Evolutionary conservation across 441 rosid genomes (phyloP), one percentile per base, ranked within the genome.

Genomic region (Cnidoscolus chayamansa): DNA sequence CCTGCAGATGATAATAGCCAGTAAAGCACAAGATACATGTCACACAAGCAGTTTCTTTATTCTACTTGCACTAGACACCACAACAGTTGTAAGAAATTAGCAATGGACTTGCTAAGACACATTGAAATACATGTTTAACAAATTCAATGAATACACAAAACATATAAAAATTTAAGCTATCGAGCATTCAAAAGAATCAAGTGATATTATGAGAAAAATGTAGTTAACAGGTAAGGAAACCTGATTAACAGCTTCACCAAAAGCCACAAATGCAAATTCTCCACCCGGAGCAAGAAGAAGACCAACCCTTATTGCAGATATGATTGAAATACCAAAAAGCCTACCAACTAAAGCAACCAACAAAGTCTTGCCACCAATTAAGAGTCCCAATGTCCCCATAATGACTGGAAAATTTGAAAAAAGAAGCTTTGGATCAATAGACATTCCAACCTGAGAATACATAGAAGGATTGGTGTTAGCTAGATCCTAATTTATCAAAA

Each of bases 201-300:
- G 20, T 54, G 40, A 25, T 37, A 50, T 30, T 4, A 43, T 17
- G 51, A 35, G 17, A 69, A 77, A 37, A 20, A 72, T 16, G 61
- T 51, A 61, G 68, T 37, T 54, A 56, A 71, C 47, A 50, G 62
- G 63, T 68, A 64, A 72, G 48, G 60, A 43, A 74, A 91, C 99
- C 99, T 95, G 99, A 82, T 92, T 95, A 80, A 92, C 98, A 50
- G 99, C 97, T 84, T 95, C 99, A 73, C 99, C 99, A 67, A 95
- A 95, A 73, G 99, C 99, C 81, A 95, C 99, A 80, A 95, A 95
- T 63, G 99, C 99, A 53, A 95, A 95, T 78, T 95, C 99, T 80
- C 99, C 99, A 43, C 99, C 99, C 2, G 99, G 99, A 74, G 99
- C 99, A 67, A 95, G 96, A 84, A 95, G 98, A 78, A 95, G 96